These are phyloP conservation scores for Vitis rupestris DNA, from an alignment of 164 flowering plant species.

Conservation along the genomic window DNA sequence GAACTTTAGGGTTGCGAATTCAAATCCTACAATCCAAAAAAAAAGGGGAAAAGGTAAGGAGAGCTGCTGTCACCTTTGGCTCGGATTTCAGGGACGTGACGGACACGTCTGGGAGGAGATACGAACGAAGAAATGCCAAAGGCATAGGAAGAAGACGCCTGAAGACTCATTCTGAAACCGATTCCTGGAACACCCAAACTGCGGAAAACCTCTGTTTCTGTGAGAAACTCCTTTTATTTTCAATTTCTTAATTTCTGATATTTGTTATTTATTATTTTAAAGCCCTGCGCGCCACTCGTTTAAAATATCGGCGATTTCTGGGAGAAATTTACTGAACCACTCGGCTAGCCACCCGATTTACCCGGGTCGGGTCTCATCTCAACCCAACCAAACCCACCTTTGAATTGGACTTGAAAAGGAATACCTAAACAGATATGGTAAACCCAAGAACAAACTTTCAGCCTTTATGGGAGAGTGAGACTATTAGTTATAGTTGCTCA, in stretches of 20 bases:
- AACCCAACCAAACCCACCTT: too few species aligned
- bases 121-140: slow-evolving; percentile 36
- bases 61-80: slow-evolving; percentile 40
- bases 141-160: slow-evolving; percentile 44
- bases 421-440: too few species aligned
- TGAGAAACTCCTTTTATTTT: background rate
- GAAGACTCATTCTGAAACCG: slow-evolving; percentile 42
- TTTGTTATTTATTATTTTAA: background rate
- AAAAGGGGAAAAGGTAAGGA: background rate
- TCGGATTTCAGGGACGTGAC: slow-evolving; percentile 30
- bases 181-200: background rate
- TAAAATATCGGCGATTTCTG: background rate
- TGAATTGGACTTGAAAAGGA: too few species aligned
- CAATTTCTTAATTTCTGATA: background rate
- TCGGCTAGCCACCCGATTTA: background rate
- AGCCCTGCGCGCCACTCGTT: slow-evolving; percentile 13
- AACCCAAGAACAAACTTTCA: too few species aligned
- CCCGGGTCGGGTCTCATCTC: too few species aligned
- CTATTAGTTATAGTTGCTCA: too few species aligned
- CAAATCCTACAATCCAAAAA: background rate
- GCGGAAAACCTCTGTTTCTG: background rate
- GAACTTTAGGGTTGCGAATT: background rate
- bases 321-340: background rate
- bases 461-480: too few species aligned
- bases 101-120: slow-evolving; percentile 26